Evolutionary conservation across 345 rosid species (phyloP).

Genomic region (Lepidium didymum): DNA sequence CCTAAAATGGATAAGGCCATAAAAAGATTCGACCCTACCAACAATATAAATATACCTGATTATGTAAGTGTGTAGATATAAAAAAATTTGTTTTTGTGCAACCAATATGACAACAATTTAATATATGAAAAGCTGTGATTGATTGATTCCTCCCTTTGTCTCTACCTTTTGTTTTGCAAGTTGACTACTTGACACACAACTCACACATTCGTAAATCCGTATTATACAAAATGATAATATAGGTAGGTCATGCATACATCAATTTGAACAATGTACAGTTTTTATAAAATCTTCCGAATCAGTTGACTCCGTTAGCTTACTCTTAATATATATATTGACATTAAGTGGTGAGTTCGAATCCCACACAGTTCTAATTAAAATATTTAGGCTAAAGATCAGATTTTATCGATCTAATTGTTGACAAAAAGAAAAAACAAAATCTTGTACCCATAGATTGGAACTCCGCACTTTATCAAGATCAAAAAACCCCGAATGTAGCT

Average conservation of each 20-base stretch:
- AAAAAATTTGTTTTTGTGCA: too few relatives aligned
- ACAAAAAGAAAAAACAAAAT: too few relatives aligned
- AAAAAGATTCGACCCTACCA: neutral
- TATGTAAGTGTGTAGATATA: neutral
- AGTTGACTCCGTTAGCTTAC: too few relatives aligned
- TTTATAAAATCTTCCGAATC: too few relatives aligned
- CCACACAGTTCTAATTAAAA: too few relatives aligned
- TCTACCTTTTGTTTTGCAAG: neutral
- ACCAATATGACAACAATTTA: neutral
- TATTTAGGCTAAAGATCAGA: too few relatives aligned
- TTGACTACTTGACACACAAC: constrained; percentile 1
- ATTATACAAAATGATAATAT: neutral
- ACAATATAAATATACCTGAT: neutral
- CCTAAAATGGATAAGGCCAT: constrained; percentile 20
- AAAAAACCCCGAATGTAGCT: too few relatives aligned
- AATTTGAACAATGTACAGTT: neutral
- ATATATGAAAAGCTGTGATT: neutral
- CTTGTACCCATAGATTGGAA: too few relatives aligned
- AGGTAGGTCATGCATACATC: neutral
- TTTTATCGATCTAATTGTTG: too few relatives aligned
- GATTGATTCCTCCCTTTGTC: neutral
- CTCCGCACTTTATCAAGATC: too few relatives aligned
- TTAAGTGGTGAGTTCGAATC: too few relatives aligned
- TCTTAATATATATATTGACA: too few relatives aligned
- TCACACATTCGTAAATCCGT: neutral